Evolutionary conservation across 2,329 filamentous ascomycete genomes (phyloP), one percentile per base, ranked within the genome.

Genomic region (Diaporthe amygdali): DNA sequence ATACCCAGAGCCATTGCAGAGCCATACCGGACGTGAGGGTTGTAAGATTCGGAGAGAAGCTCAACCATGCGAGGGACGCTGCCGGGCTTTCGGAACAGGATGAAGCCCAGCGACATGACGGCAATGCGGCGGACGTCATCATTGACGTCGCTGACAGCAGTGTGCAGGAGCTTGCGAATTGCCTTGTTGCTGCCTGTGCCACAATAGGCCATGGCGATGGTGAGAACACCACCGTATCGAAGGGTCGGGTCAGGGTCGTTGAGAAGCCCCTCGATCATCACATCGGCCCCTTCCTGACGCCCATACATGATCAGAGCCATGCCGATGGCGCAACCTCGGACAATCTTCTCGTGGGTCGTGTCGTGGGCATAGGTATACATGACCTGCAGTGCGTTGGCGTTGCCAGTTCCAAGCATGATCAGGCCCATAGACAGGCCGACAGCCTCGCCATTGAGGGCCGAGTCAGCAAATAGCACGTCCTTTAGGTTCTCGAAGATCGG

Each of bases 281-380:
- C 93, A 82, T 99, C 96, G 15, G 96, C 96, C 74, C 93, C 93
- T 82, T 99, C 96, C 83, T 98, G 95, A 72, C 95, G 93, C 59
- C 93, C 95, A 77, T 96, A 99, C 96, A 98, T 98, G 85, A 99
- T 97, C 72, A 99, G 87, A 14, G 96, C 95, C 94, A 99, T 98
- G 71, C 96, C 96, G 75, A 99, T 90, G 39, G 96, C 96, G 72
- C 98, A 90, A 79, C 96, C 96, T 63, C 96, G 94, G 30, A 99
- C 95, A 78, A 97, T 98, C 89, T 99, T 99, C 86, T 99, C 96
- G 84, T 99, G 96, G 73, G 97, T 96, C 1, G 96, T 99, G 76
- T 99, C 96, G 78, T 98, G 96, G 5, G 96, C 95, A 79, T 99
- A 99, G 56, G 95, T 93, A 71, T 98, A 96, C 96, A 99, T 98